Evolutionary conservation across 495 filamentous ascomycete genomes (phyloP), one percentile per base, ranked within the genome.

Genomic region (Hypoxylon crocopeplum): DNA sequence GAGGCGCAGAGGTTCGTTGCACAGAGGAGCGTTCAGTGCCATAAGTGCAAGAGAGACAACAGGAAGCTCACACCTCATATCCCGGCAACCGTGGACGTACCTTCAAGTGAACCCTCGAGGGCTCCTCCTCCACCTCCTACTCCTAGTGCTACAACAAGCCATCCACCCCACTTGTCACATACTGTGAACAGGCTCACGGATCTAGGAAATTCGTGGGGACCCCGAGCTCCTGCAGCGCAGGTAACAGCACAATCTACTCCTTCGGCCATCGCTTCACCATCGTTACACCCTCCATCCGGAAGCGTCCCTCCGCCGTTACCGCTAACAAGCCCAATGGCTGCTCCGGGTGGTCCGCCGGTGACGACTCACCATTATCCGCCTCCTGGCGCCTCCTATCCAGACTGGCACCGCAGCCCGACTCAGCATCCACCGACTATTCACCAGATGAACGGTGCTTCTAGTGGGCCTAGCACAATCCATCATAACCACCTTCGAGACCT

Each of bases 11-110:
- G 72, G 53, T 79, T 82, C 48, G 69, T 79, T 21, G 75, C 79
- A 8, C 79, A 83, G 58, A 73, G 80, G 36, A 75, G 69, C 33
- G 77, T 77, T 46, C 81, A 84, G 52, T 84, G 82, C 54, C 82
- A 84, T 56, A 78, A 84, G 57, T 84, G 82, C 48, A 81, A 77
- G 62, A 82, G 75, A 59, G 63, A 69, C 1, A 67, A 64, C 1
- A 72, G 73, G 34, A 71, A 76, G 41, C 71, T 76, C 1, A 50
- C 51, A 11, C 64, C 70, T 16, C 71, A 75, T 24, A 40, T 19
- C 29, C 55, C 68, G 7, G 57, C 71, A 15, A 48, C 68, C 6
- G 52, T 58, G 29, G 74, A 76, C 17, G 59, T 62, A 2, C 72
- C 75, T 5, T 64, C 68, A 6, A 64, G 68, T 16, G 73, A 74